Evolutionary conservation across 2,329 filamentous ascomycete species (phyloP).

Genomic region (Trichoderma sp.): DNA sequence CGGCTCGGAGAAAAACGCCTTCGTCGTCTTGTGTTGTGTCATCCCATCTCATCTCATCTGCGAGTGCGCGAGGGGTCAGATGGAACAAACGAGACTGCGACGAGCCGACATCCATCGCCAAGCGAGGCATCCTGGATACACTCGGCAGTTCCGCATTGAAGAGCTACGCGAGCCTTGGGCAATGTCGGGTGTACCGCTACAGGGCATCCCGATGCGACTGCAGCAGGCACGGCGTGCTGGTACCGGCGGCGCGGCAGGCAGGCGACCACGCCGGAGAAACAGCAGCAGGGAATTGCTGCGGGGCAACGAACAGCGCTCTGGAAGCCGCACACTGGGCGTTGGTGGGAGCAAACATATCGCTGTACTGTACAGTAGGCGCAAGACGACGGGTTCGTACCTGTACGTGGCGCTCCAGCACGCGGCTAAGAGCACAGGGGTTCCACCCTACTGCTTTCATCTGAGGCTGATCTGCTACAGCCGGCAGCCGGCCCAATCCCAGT

Average conservation of each 20-base stretch:
- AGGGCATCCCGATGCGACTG: background rate
- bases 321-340: background rate
- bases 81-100: background rate
- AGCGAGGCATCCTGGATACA: conserved; percentile 12
- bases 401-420: background rate
- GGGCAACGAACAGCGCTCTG: background rate
- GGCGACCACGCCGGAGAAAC: background rate
- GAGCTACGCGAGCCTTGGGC: background rate
- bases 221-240: background rate
- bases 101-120: background rate
- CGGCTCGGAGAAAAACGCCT: conserved; percentile 14
- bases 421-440: background rate
- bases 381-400: background rate
- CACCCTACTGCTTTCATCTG: conserved; percentile 3
- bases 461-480: conserved; percentile 6
- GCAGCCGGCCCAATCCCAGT: conserved; percentile 11
- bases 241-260: background rate
- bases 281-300: background rate
- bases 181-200: background rate
- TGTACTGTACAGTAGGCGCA: background rate
- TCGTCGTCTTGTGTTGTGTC: background rate
- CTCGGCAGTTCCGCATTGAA: conserved; percentile 23
- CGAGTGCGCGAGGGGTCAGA: conserved; percentile 4
- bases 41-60: conserved; percentile 10
- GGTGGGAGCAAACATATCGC: background rate